These are phyloP conservation scores for Leishmania arabica DNA, from an alignment of 208 protist genomes.

Conservation along the genomic window DNA sequence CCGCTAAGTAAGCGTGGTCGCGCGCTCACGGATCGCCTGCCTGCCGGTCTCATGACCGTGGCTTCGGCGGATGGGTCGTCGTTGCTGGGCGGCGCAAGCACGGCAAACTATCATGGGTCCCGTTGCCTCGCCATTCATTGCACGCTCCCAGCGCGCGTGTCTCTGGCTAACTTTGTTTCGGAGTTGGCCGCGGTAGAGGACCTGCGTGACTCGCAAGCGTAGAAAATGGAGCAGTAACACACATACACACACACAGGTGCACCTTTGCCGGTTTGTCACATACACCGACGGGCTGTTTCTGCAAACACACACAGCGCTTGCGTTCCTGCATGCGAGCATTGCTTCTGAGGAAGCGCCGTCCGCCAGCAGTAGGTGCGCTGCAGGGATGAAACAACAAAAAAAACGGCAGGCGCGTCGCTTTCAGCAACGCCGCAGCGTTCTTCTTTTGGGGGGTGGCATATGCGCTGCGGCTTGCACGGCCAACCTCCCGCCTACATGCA, in stretches of 20 bases:
- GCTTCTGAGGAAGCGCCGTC: background rate
- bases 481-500: background rate
- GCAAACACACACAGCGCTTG: background rate
- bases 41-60: conserved; percentile 56
- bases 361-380: background rate
- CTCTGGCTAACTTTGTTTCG: conserved; percentile 51
- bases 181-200: conserved; percentile 40
- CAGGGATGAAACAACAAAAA: background rate
- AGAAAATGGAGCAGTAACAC: background rate
- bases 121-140: conserved; percentile 66
- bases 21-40: conserved; percentile 62
- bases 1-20: conserved; percentile 69
- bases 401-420: background rate
- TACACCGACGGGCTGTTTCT: background rate
- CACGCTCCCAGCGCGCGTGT: conserved; percentile 56
- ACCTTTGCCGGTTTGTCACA: background rate
- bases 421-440: background rate
- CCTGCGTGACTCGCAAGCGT: conserved; percentile 10
- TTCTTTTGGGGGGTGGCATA: background rate
- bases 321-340: background rate
- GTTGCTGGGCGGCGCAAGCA: background rate
- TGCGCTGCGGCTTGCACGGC: background rate
- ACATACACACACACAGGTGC: background rate
- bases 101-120: conserved; percentile 15
- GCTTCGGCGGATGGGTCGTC: conserved; percentile 26